A percentile compares a stretch with the other conserved stretches of the same genome.
phyloP scores from a whole-genome alignment of 2,329 filamentous ascomycete genomes.

The Colletotrichum sp. region DNA sequence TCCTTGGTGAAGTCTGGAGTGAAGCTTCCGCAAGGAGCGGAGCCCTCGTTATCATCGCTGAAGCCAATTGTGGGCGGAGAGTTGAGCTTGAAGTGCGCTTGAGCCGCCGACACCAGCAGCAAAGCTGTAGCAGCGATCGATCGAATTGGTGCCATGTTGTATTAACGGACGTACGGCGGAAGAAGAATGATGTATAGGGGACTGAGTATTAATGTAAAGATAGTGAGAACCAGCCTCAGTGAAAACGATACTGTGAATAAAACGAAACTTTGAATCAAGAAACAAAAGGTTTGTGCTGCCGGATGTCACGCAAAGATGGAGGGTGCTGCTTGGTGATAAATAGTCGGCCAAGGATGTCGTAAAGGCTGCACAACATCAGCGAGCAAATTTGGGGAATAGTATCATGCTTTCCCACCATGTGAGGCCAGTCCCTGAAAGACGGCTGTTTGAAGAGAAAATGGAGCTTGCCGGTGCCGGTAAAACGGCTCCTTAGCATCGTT shows the following conservation, averaged over 20 bases:
- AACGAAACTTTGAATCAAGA: neutral
- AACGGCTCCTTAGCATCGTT: neutral
- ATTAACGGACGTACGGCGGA: neutral
- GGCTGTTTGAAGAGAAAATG: neutral
- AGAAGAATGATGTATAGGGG: neutral
- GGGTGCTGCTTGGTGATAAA: neutral
- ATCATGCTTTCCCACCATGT: neutral
- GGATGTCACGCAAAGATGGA: neutral
- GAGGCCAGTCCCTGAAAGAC: neutral
- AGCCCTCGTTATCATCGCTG: conserved; percentile 39
- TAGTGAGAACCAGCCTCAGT: neutral
- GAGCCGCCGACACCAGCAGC: conserved; percentile 42
- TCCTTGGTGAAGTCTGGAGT: conserved; percentile 38
- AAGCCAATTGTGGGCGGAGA: conserved; percentile 51
- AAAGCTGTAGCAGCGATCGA: conserved; percentile 28
- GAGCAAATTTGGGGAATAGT: neutral
- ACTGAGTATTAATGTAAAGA: neutral
- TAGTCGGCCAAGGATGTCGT: neutral
- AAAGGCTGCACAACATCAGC: neutral
- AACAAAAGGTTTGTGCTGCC: neutral
- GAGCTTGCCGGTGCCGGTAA: neutral
- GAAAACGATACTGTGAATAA: neutral
- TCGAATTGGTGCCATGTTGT: conserved; percentile 25
- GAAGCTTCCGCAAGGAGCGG: conserved; percentile 51
- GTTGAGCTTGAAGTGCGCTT: conserved; percentile 60